Percentiles rank a stretch among this genome's conserved stretches.
Conservation (phyloP, 1,139 yeast species). For the Pichia sp. region DNA sequence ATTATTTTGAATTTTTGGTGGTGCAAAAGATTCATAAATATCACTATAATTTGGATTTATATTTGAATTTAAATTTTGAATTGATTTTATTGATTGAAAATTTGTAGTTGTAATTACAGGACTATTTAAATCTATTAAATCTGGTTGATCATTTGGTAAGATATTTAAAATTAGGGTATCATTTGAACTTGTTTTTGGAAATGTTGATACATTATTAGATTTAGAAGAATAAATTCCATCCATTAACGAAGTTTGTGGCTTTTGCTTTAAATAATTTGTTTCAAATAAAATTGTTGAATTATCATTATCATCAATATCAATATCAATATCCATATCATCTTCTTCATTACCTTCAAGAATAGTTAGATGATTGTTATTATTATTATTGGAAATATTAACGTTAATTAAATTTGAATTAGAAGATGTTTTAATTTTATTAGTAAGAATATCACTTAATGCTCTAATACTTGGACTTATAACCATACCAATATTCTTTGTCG, state of each 20-base stretch:
- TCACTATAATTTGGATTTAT: conserved; percentile 13
- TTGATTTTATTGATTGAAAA: not conserved
- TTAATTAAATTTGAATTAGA: not conserved
- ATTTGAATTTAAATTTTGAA: not conserved
- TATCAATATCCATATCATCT: conserved; percentile 1
- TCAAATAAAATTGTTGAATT: conserved; percentile 2
- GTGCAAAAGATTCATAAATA: conserved; percentile 15
- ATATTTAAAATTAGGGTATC: conserved; percentile 12
- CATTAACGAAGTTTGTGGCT: conserved; percentile 7
- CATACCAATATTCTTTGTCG: conserved; percentile 33
- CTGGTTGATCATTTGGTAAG: conserved; percentile 14
- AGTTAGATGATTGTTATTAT: conserved; percentile 1
- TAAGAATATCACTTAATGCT: conserved; percentile 44
- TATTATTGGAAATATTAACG: not conserved
- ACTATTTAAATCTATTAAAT: conserved; percentile 26
- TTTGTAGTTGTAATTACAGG: conserved; percentile 13
- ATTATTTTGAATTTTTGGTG: conserved; percentile 1
- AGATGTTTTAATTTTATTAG: conserved; percentile 26
- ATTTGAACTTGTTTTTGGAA: conserved; percentile 16
- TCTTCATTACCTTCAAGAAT: conserved; percentile 28
- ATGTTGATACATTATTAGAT: conserved; percentile 11
- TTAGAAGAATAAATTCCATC: conserved; percentile 12
- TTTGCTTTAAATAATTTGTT: not conserved
- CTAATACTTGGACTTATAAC: conserved; percentile 49
- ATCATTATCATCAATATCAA: not conserved